Evolutionary conservation across 2,329 filamentous ascomycete species (phyloP), one percentile per base, ranked within the genome.

Genomic region (Aspergillus intermedius): DNA sequence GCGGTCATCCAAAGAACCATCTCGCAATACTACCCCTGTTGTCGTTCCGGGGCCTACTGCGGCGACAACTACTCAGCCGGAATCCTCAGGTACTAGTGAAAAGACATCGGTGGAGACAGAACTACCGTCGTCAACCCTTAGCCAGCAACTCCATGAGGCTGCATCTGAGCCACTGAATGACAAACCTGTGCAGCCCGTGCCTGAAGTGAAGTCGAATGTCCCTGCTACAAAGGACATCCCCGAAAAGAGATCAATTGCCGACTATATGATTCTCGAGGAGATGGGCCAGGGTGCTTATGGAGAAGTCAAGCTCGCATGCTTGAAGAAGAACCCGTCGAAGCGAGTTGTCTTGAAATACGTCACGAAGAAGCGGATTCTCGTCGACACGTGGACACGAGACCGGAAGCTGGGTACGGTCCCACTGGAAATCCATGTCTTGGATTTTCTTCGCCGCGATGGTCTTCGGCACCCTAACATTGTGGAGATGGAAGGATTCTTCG

Each of bases 211-310:
- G 9, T 46, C 57, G 10, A 40, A 40, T 40, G 44, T 52, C 3
- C 56, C 58, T 19, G 42, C 59, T 5, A 65, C 61, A 41, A 60
- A 63, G 28, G 66, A 71, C 23, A 50, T 56, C 4, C 72, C 54
- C 52, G 74, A 58, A 64, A 96, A 94, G 72, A 93, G 93, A 69
- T 84, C 81, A 0, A 97, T 98, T 55, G 78, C 86, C 46, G 90
- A 96, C 65, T 98, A 95, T 66, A 78, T 84, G 39, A 91, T 98
- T 51, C 75, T 98, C 10, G 93, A 98, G 70, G 93, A 98, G 52
- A 97, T 98, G 91, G 93, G 93, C 4, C 90, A 96, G 71, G 93
- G 93, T 37, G 93, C 93, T 1, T 98, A 98, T 65, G 93, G 93
- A 2, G 91, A 98, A 70, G 93, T 98, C 50, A 98, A 98, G 68